These are phyloP conservation scores for Moesziomyces parantarcticus DNA, from an alignment of 1,284 basidiomycete species.

Conservation along the genomic window DNA sequence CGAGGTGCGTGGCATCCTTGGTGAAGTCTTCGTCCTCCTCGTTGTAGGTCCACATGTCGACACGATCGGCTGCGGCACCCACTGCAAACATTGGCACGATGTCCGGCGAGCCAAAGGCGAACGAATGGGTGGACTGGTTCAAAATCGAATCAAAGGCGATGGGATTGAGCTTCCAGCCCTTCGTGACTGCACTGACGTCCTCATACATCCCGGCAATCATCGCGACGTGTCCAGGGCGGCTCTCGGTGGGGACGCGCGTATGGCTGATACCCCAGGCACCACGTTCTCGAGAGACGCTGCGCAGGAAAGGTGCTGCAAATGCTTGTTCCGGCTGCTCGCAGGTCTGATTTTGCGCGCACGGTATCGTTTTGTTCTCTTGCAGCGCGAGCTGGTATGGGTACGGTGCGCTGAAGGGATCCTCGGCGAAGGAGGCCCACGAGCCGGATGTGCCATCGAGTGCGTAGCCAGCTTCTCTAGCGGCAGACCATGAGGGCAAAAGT, in stretches of 20 bases:
- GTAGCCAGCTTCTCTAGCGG: constrained; percentile 5
- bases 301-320: constrained; percentile 78
- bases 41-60: constrained; percentile 81
- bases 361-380: constrained; percentile 3
- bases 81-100: constrained; percentile 88
- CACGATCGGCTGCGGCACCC: constrained; percentile 76
- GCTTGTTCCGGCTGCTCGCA: constrained; percentile 13
- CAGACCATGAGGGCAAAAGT: constrained; percentile 45
- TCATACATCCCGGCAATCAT: constrained; percentile 94
- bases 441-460: constrained; percentile 11
- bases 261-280: constrained; percentile 87
- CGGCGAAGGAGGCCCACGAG: constrained; percentile 30
- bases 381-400: constrained; percentile 33
- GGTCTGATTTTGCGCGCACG: not conserved
- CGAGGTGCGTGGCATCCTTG: constrained; percentile 79
- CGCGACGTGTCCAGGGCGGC: constrained; percentile 85
- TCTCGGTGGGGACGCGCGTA: constrained; percentile 88
- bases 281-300: constrained; percentile 74
- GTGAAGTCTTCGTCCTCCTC: constrained; percentile 75
- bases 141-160: constrained; percentile 90
- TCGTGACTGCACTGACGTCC: constrained; percentile 86
- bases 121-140: constrained; percentile 82
- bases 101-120: constrained; percentile 87
- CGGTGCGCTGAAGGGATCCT: constrained; percentile 19
- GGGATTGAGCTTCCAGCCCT: constrained; percentile 91